phyloP scores from a whole-genome alignment of 2,329 filamentous ascomycete species.

The Venturia nashicola region DNA sequence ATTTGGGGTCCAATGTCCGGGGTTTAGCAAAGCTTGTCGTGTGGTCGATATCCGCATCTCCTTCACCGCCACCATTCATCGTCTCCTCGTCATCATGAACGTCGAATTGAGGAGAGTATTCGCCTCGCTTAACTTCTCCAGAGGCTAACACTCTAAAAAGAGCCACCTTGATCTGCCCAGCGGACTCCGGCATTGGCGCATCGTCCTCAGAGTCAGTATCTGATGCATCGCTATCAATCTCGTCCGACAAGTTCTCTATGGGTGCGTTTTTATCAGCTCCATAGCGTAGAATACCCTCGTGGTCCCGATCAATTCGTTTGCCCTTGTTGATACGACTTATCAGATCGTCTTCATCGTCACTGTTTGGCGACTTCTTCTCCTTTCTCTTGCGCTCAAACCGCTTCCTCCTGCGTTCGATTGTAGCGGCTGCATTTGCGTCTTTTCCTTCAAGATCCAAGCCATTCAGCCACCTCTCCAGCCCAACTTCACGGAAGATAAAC shows the following conservation, averaged over 20 bases:
- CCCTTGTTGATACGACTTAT: slow-evolving; percentile 15
- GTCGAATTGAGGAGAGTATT: slow-evolving; percentile 96
- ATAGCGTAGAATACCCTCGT: slow-evolving; percentile 61
- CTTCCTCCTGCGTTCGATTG: slow-evolving; percentile 50
- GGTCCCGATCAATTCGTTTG: slow-evolving; percentile 18
- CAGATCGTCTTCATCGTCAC: slow-evolving; percentile 32
- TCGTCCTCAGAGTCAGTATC: slow-evolving; percentile 68
- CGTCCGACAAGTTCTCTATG: slow-evolving; percentile 60
- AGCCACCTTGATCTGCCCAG: slow-evolving; percentile 95
- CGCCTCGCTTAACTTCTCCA: slow-evolving; percentile 93
- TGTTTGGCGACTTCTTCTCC: slow-evolving; percentile 36
- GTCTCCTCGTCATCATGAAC: slow-evolving; percentile 87
- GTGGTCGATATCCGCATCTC: slow-evolving; percentile 81
- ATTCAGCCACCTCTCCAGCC: slow-evolving; percentile 91
- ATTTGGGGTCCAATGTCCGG: slow-evolving; percentile 89
- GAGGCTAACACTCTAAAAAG: slow-evolving; percentile 91
- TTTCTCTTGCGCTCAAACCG: slow-evolving; percentile 68
- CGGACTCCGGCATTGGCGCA: slow-evolving; percentile 76
- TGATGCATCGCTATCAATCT: slow-evolving; percentile 50
- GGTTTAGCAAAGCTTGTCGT: slow-evolving; percentile 97
- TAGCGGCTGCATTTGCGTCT: slow-evolving; percentile 62
- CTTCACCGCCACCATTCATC: slow-evolving; percentile 36
- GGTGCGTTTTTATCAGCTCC: slow-evolving; percentile 64
- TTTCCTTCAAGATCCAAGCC: slow-evolving; percentile 90
- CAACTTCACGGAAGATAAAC: slow-evolving; percentile 94